Percentiles rank a stretch among this genome's conserved stretches.
phyloP scores from a whole-genome alignment of 805 yeast genomes.

The Spathaspora girioi region DNA sequence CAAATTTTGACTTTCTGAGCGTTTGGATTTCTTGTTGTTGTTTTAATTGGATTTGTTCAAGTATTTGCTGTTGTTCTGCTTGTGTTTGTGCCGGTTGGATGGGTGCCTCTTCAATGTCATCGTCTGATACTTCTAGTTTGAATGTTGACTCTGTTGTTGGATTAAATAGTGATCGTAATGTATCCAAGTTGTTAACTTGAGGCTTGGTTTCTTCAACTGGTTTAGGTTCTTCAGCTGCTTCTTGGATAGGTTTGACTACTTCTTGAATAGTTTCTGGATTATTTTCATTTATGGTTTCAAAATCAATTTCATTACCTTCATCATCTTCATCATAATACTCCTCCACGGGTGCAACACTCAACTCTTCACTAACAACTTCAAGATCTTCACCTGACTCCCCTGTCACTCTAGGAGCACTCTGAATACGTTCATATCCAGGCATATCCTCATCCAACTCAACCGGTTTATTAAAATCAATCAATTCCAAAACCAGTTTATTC shows the following conservation, averaged over 20 bases:
- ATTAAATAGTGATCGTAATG: conserved; percentile 11
- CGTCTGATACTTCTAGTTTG: conserved; percentile 40
- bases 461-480: conserved; percentile 34
- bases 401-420: too few species aligned
- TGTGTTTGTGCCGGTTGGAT: conserved; percentile 8
- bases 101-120: conserved; percentile 23
- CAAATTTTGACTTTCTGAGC: conserved; percentile 20
- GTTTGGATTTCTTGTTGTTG: conserved; percentile 26
- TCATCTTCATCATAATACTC: conserved; percentile 36
- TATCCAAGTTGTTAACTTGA: conserved; percentile 14
- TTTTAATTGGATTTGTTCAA: conserved; percentile 28
- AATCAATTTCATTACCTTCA: conserved; percentile 38
- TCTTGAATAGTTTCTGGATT: not conserved
- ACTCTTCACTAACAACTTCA: conserved; percentile 20
- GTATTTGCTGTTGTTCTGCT: conserved; percentile 19
- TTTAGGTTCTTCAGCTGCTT: not conserved
- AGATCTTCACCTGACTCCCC: conserved; percentile 32
- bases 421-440: too few species aligned
- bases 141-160: conserved; percentile 14
- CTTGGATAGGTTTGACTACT: not conserved
- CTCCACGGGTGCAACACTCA: conserved; percentile 23
- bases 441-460: conserved; percentile 27
- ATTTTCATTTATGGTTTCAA: conserved; percentile 16
- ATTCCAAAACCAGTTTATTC: conserved; percentile 27
- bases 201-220: conserved; percentile 1